phyloP scores from a whole-genome alignment of 1,139 yeast species.

The Magnusiomyces tetraspermus region DNA sequence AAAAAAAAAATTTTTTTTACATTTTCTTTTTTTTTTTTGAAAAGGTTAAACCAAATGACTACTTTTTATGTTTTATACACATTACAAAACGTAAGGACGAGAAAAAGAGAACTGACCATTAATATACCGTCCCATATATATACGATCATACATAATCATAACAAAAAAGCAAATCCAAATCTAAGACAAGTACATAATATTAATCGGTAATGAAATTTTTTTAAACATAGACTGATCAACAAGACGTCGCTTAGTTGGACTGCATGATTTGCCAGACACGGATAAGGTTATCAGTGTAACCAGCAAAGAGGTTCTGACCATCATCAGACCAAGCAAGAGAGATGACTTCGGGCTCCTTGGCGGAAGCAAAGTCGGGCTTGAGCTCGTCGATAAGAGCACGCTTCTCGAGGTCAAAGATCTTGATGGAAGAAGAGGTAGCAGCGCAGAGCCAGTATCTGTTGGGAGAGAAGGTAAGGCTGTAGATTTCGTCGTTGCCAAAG shows the following conservation, averaged over 20 bases:
- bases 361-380: slow-evolving; percentile 92
- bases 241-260: slow-evolving; percentile 44
- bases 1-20: too few relatives aligned
- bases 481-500: slow-evolving; percentile 92
- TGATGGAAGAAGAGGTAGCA: slow-evolving; percentile 96
- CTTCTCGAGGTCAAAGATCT: slow-evolving; percentile 97
- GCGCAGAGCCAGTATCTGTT: slow-evolving; percentile 99
- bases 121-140: neutral
- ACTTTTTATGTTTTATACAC: slow-evolving; percentile 2
- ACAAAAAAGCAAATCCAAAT: neutral
- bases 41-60: neutral
- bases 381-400: slow-evolving; percentile 94
- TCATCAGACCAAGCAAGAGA: slow-evolving; percentile 99
- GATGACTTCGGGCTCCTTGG: slow-evolving; percentile 97
- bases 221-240: neutral
- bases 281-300: slow-evolving; percentile 99
- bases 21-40: neutral
- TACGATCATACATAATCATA: slow-evolving; percentile 1
- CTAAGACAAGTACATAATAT: neutral
- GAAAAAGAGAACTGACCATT: neutral
- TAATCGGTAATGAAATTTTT: neutral
- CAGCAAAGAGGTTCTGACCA: slow-evolving; percentile 99
- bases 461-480: slow-evolving; percentile 99
- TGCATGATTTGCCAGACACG: slow-evolving; percentile 99
- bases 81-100: slow-evolving; percentile 4